These are phyloP conservation scores for Penicillium sp. DNA, from an alignment of 2,329 filamentous ascomycete genomes.

Conservation along the genomic window DNA sequence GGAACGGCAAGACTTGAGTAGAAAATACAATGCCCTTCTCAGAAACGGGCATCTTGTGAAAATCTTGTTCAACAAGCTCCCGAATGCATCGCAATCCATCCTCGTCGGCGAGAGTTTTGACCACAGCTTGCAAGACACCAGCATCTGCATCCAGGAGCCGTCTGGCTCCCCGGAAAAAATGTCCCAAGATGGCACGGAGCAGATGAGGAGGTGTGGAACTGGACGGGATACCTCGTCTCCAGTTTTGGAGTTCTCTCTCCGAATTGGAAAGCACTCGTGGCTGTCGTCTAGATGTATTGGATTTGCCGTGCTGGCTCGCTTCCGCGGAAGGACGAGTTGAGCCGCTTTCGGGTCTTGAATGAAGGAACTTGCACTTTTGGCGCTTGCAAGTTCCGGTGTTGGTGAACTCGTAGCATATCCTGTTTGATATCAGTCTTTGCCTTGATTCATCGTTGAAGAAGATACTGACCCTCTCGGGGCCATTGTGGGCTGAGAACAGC, in stretches of 20 bases:
- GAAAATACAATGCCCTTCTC: conserved; percentile 25
- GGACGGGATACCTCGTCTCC: not conserved
- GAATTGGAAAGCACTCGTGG: not conserved
- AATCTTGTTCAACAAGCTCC: conserved; percentile 29
- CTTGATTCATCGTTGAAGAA: not conserved
- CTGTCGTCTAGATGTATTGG: not conserved
- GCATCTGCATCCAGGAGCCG: conserved; percentile 27
- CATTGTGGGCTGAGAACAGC: not conserved
- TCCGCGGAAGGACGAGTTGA: not conserved
- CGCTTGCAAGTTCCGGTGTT: not conserved
- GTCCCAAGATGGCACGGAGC: not conserved
- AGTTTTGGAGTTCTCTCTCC: not conserved
- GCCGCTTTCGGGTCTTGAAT: not conserved
- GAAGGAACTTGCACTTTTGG: not conserved
- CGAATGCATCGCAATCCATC: conserved; percentile 33
- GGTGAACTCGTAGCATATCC: not conserved
- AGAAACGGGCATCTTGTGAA: conserved; percentile 17
- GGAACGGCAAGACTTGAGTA: conserved; percentile 43
- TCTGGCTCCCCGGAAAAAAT: conserved; percentile 30
- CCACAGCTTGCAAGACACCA: conserved; percentile 31
- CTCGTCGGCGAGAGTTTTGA: conserved; percentile 32
- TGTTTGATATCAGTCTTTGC: not conserved
- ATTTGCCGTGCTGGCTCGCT: not conserved
- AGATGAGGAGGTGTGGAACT: not conserved
- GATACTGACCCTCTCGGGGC: not conserved